Percentiles rank a stretch among this genome's conserved stretches.
These are phyloP conservation scores for Hortiboletus flavorubellus DNA, from an alignment of 768 basidiomycete genomes.

Conservation along the genomic window DNA sequence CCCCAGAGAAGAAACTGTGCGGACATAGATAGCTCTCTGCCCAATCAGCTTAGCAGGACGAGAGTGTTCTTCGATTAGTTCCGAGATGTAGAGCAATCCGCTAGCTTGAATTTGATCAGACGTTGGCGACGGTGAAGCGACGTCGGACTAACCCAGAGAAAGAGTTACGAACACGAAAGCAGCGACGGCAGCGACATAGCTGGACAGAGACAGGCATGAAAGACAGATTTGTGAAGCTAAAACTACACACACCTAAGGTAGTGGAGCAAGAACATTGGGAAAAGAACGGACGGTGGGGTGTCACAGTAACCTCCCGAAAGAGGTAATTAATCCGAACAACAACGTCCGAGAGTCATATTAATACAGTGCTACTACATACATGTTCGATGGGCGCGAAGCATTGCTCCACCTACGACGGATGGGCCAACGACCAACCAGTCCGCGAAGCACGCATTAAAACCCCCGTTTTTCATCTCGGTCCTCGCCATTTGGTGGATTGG, in stretches of 20 bases:
- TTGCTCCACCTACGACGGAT: constrained; percentile 19
- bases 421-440: not conserved
- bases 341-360: too few relatives aligned
- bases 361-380: not conserved
- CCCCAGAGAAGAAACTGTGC: constrained; percentile 28
- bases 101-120: constrained; percentile 56
- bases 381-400: constrained; percentile 53
- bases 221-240: constrained; percentile 2
- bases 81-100: constrained; percentile 90
- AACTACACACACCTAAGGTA: constrained; percentile 51
- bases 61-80: constrained; percentile 93
- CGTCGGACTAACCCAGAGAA: constrained; percentile 66
- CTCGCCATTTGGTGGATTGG: constrained; percentile 72
- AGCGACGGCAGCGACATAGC: constrained; percentile 71
- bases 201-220: constrained; percentile 22
- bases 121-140: not conserved
- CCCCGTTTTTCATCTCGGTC: constrained; percentile 62
- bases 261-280: constrained; percentile 46
- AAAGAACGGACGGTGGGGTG: not conserved
- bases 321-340: not conserved
- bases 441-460: constrained; percentile 65
- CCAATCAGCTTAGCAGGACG: constrained; percentile 78
- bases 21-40: constrained; percentile 82
- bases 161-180: constrained; percentile 91
- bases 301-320: not conserved